These are phyloP conservation scores for Adiantum capillusveneris DNA, from an alignment of 75 land plant species.

Conservation along the genomic window DNA sequence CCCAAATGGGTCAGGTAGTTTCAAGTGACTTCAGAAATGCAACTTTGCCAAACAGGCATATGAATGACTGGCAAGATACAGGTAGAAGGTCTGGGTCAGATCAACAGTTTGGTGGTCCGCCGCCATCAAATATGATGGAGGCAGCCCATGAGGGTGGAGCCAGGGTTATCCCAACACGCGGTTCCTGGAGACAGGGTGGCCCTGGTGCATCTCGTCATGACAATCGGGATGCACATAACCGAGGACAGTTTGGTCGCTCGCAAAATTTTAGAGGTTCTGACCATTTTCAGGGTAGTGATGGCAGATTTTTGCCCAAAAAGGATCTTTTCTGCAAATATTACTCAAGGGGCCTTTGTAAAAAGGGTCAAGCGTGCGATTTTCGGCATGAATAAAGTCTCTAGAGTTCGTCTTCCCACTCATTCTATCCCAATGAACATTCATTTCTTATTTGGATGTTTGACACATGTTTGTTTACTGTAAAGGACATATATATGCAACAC, in stretches of 20 bases:
- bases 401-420: no score
- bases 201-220: neutral
- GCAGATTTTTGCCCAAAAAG: constrained; percentile 10
- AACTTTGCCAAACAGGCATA: neutral
- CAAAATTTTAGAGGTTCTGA: neutral
- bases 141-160: neutral
- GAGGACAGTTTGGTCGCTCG: constrained; percentile 2
- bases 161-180: neutral
- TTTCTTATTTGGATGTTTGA: no score
- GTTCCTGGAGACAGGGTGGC: constrained; percentile 5
- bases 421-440: no score
- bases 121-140: neutral
- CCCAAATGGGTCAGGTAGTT: neutral
- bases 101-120: neutral
- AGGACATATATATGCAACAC: no score
- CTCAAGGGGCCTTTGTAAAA: constrained; percentile 21
- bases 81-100: neutral
- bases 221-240: neutral
- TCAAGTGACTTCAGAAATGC: constrained; percentile 1
- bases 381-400: constrained; percentile 13
- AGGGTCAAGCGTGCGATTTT: constrained; percentile 29
- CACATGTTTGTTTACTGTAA: no score
- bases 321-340: constrained; percentile 22
- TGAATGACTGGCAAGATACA: neutral
- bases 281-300: constrained; percentile 4